Conservation (phyloP, 75 land plant genomes). For the Gnetum montanum region DNA sequence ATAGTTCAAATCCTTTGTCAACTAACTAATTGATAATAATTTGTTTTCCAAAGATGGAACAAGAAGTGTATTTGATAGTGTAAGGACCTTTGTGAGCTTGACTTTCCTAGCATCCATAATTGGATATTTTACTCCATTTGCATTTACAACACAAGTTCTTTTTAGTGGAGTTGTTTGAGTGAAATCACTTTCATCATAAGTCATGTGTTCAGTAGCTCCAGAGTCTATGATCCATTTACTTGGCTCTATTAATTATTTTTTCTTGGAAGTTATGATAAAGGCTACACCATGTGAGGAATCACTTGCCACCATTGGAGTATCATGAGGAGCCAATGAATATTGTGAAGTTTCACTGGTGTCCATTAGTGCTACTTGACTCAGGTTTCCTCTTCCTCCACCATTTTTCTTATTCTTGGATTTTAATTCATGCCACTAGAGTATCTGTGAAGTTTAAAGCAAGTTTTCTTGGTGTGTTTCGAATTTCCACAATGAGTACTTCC, state of each 20-base stretch:
- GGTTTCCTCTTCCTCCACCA: neutral
- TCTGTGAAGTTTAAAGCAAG: neutral
- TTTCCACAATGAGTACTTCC: neutral
- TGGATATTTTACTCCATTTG: constrained; percentile 18
- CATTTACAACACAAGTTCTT: constrained; percentile 8
- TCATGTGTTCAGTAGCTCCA: constrained; percentile 23
- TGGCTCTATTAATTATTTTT: neutral
- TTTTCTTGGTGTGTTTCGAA: neutral
- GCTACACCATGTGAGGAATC: neutral
- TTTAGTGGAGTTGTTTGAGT: neutral
- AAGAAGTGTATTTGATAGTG: constrained; percentile 4
- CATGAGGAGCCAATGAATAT: too few species aligned
- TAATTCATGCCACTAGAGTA: neutral
- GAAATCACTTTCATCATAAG: neutral
- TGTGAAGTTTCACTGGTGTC: neutral
- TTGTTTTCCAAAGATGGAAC: constrained; percentile 3
- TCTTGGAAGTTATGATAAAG: neutral
- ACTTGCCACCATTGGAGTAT: too few species aligned
- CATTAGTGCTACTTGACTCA: neutral
- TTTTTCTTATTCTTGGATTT: neutral
- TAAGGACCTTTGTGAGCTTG: constrained; percentile 6
- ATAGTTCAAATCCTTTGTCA: constrained; percentile 11
- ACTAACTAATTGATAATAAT: constrained; percentile 10
- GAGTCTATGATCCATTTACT: constrained; percentile 18
- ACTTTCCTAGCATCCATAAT: constrained; percentile 13